A percentile compares a stretch with the other conserved stretches of the same genome.
Evolutionary conservation across 2,329 filamentous ascomycete species (phyloP).

Genomic region (Blastomyces percursus): DNA sequence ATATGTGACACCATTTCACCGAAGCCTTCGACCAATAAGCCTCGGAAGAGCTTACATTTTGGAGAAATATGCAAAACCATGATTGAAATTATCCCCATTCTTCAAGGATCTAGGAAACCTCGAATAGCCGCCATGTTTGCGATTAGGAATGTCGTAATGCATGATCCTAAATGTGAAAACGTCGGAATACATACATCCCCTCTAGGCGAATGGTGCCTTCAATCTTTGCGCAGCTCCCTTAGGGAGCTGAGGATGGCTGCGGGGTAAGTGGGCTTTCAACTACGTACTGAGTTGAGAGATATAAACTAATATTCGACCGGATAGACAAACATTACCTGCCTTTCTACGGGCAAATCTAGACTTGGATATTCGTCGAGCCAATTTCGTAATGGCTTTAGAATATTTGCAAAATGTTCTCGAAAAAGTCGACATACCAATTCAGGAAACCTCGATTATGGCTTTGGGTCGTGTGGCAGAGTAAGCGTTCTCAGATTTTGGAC

Average conservation of each 20-base stretch:
- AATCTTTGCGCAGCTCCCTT: conserved; percentile 69
- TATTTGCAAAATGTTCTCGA: conserved; percentile 63
- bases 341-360: conserved; percentile 50
- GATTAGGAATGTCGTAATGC: conserved; percentile 57
- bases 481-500: conserved; percentile 14
- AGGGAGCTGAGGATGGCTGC: conserved; percentile 77
- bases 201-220: conserved; percentile 69
- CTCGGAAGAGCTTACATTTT: conserved; percentile 17
- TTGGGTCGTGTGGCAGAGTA: conserved; percentile 74
- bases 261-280: conserved; percentile 37
- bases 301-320: conserved; percentile 10
- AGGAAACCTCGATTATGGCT: conserved; percentile 75
- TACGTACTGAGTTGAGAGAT: conserved; percentile 12
- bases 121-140: conserved; percentile 62
- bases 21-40: conserved; percentile 11
- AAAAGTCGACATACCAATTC: conserved; percentile 53
- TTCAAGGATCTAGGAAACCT: conserved; percentile 44
- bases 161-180: conserved; percentile 49
- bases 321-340: conserved; percentile 50
- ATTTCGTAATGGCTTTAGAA: conserved; percentile 59
- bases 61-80: conserved; percentile 35
- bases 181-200: conserved; percentile 57
- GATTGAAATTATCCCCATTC: conserved; percentile 30
- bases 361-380: conserved; percentile 43
- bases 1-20: conserved; percentile 28